Conservation (phyloP, 768 basidiomycete species). For the Auriscalpium orientale region DNA sequence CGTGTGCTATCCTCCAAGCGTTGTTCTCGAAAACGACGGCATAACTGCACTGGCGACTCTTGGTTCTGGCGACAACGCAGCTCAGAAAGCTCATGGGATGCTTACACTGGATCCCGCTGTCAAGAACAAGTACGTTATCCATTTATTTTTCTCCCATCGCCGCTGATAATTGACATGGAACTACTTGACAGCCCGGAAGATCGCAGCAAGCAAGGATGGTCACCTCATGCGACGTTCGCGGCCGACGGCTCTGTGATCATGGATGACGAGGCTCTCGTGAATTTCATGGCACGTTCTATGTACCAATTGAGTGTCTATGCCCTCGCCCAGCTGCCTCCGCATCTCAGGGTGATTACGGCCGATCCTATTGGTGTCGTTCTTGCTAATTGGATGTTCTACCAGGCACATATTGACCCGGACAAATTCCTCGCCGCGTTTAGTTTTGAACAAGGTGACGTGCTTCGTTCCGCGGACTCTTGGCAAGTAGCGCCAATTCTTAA, state of each 20-base stretch:
- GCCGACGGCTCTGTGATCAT: background rate
- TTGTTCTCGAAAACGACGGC: background rate
- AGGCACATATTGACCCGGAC: background rate
- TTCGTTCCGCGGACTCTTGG: background rate
- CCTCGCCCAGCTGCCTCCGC: background rate
- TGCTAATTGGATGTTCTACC: background rate
- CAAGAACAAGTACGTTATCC: no score
- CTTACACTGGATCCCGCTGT: no score
- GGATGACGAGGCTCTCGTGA: background rate
- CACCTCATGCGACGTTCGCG: background rate
- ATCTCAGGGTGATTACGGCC: background rate
- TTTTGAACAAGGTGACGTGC: background rate
- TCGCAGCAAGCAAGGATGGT: background rate
- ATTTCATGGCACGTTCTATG: background rate
- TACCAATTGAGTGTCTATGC: background rate
- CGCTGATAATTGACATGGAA: no score
- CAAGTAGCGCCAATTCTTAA: background rate
- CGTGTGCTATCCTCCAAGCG: background rate
- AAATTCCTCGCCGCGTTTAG: background rate
- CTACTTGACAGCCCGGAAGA: background rate
- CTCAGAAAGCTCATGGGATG: conserved; percentile 11
- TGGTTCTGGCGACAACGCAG: background rate
- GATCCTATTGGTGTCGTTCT: background rate
- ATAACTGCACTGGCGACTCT: conserved; percentile 4
- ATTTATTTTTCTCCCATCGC: no score